A percentile compares a stretch with the other conserved stretches of the same genome.
These are phyloP conservation scores for Polyporus tsugae DNA, from an alignment of 1,284 basidiomycete genomes.

Conservation along the genomic window DNA sequence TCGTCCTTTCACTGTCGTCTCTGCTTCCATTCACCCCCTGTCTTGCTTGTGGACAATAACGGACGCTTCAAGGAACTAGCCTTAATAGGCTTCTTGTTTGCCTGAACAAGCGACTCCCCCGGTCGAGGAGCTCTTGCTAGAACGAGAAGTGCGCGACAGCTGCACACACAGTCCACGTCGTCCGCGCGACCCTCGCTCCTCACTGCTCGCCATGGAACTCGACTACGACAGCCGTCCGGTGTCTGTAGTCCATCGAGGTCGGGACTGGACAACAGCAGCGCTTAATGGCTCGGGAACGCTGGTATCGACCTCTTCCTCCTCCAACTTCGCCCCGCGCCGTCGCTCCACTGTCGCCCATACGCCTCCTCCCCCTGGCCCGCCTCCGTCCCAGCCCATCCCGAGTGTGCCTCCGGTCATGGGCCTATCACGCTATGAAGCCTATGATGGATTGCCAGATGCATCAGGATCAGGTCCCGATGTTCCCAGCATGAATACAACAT, in stretches of 20 bases:
- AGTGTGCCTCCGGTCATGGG: conserved; percentile 54
- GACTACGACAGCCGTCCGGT: conserved; percentile 58
- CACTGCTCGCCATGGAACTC: conserved; percentile 55
- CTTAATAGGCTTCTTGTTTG: conserved; percentile 36
- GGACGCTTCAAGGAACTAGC: conserved; percentile 26
- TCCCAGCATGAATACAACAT: conserved; percentile 41
- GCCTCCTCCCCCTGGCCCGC: conserved; percentile 74
- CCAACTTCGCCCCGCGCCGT: conserved; percentile 53
- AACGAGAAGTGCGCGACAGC: conserved; percentile 17
- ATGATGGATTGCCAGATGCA: conserved; percentile 37
- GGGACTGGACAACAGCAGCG: conserved; percentile 56
- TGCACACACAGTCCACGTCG: conserved; percentile 18
- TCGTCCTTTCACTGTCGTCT: conserved; percentile 11
- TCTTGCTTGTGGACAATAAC: conserved; percentile 26
- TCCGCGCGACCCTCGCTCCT: conserved; percentile 6
- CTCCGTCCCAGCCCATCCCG: conserved; percentile 78
- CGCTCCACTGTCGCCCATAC: conserved; percentile 71
- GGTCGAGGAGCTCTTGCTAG: conserved; percentile 24
- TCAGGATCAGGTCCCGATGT: conserved; percentile 35
- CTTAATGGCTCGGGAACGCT: conserved; percentile 40
- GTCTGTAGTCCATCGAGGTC: conserved; percentile 48
- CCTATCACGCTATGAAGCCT: conserved; percentile 39
- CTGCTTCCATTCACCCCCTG: conserved; percentile 1
- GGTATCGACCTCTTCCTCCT: conserved; percentile 44
- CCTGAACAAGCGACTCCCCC: conserved; percentile 34